Evolutionary conservation across 441 rosid species (phyloP).

Genomic region (Corymbia citriodora): DNA sequence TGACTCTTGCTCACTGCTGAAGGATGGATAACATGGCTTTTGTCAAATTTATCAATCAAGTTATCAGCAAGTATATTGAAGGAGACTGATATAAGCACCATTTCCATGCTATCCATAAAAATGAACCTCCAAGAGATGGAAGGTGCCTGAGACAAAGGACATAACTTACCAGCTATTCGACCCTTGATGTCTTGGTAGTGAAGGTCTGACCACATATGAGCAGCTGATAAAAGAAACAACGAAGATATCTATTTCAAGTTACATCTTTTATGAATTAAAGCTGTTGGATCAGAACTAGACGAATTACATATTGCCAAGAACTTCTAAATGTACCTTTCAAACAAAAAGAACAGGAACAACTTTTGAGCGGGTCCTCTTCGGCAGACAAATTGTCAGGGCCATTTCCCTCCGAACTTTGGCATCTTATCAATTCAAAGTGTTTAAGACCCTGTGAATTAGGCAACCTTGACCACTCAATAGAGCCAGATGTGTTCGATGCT

Average conservation of each 20-base stretch:
- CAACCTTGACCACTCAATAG: slow-evolving; percentile 35
- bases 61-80: background rate
- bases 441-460: slow-evolving; percentile 32
- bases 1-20: slow-evolving; percentile 79
- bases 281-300: background rate
- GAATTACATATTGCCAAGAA: background rate
- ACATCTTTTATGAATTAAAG: background rate
- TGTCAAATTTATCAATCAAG: background rate
- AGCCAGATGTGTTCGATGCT: slow-evolving; percentile 20
- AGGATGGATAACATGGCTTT: background rate
- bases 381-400: slow-evolving; percentile 23
- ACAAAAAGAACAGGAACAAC: slow-evolving; percentile 86
- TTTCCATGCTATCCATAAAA: background rate
- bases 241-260: background rate
- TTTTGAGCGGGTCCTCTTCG: slow-evolving; percentile 41
- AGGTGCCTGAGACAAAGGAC: background rate
- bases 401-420: slow-evolving; percentile 28
- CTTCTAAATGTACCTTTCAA: slow-evolving; percentile 45
- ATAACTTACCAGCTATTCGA: slow-evolving; percentile 58
- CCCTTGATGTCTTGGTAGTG: slow-evolving; percentile 91
- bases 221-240: slow-evolving; percentile 48
- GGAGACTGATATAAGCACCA: background rate
- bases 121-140: background rate
- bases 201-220: slow-evolving; percentile 91
- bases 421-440: slow-evolving; percentile 42